Base-by-base conservation (phyloP, 75 land plant genomes). In the Picea glauca region DNA sequence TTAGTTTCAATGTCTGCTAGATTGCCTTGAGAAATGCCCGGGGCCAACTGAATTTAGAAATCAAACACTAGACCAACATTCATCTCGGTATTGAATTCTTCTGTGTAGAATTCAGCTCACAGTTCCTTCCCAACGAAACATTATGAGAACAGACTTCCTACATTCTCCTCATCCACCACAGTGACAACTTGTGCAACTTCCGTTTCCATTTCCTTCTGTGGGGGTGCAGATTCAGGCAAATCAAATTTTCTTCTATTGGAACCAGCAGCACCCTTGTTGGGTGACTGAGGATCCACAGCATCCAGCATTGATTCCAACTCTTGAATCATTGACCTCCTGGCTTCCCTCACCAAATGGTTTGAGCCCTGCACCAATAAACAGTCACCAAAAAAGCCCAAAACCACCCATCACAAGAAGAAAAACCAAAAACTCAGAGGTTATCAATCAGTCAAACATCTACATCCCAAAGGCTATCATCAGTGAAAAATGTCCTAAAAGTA, bases 281-380 rank as follows among this genome's bases (percentile, higher is more conserved):
- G 18, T 12, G 91, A 89, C 58, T 91, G 93, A 1, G 93, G 93
- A 79, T 91, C 93, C 62, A 91, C 89, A 35, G 83, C 84, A 75
- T 91, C 91, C 13, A 91, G 87, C 91, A 90, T 91, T 7, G 86
- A 89, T 73, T 91, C 93, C 81, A 91, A 83, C 77, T 91, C 93
- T 60, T 85, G 84, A 60, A 89, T 85, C 90, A 91, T 91, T 58
- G 91, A 85, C 80, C 72, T 87, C 83, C 87, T 87, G 40, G 93
- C 89, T 35, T 87, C 43, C 76, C 91, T 81, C 15, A 91, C 89
- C 89, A 91, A 87, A n/a, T 60, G 63, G 81, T 91, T 88, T 64
- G 82, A 78, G 20, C 91, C 91, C 93, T 91, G 80, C 46, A 56
- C 6, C 46, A 26, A 31, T 11, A 18, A 58, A 63, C 30, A 17